Conservation (phyloP, 208 protist genomes). For the Novymonas esmeraldas region DNA sequence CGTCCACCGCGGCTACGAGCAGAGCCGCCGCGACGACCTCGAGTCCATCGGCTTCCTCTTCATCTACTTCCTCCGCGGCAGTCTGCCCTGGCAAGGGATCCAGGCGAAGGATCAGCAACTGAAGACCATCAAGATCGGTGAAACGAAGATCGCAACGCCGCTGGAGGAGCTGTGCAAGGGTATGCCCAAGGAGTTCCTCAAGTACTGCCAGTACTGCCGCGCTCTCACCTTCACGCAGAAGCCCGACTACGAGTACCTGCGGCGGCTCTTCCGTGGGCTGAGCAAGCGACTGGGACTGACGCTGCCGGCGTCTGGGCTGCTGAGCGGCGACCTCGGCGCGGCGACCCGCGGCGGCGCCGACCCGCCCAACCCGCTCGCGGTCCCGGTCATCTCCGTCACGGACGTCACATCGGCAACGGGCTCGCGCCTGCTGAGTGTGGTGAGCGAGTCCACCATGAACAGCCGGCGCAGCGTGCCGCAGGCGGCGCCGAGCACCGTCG, state of each 20-base stretch:
- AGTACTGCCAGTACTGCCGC: constrained; percentile 82
- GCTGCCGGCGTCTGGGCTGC: constrained; percentile 3
- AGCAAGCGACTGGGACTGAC: constrained; percentile 36
- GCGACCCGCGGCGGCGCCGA: constrained; percentile 4
- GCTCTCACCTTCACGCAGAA: constrained; percentile 67
- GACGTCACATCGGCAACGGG: neutral
- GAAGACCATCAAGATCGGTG: constrained; percentile 84
- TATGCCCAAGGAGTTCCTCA: constrained; percentile 65
- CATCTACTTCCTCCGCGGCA: constrained; percentile 93
- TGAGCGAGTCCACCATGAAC: constrained; percentile 9
- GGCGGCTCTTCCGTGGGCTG: constrained; percentile 63
- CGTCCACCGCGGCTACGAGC: constrained; percentile 98
- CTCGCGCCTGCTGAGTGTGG: constrained; percentile 24
- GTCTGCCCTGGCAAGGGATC: constrained; percentile 94
- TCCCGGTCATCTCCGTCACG: neutral
- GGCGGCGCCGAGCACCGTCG: constrained; percentile 23
- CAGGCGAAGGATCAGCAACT: constrained; percentile 66
- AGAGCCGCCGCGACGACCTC: constrained; percentile 94
- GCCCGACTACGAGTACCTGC: constrained; percentile 84
- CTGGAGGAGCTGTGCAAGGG: constrained; percentile 73
- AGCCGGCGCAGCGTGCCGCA: constrained; percentile 18
- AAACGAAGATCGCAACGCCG: constrained; percentile 81
- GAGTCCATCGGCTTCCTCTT: constrained; percentile 94
- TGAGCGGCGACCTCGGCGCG: neutral
- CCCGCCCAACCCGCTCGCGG: constrained; percentile 16